phyloP scores from a whole-genome alignment of 1,139 yeast species.

The Yarrowia galli region DNA sequence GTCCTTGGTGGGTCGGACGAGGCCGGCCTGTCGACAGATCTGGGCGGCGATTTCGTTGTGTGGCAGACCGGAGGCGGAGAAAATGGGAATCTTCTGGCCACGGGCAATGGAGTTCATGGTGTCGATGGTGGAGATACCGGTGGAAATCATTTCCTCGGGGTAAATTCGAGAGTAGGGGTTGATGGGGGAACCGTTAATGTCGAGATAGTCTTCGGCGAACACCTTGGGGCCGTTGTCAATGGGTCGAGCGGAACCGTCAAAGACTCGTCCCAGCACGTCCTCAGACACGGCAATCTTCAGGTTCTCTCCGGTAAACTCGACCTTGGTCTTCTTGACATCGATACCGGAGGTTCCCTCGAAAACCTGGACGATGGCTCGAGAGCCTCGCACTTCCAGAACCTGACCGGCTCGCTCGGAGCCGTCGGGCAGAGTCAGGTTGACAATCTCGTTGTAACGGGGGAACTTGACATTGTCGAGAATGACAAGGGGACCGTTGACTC shows the following conservation, averaged over 20 bases:
- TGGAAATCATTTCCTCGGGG: slow-evolving; percentile 99
- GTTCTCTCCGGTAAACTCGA: slow-evolving; percentile 95
- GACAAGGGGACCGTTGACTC: slow-evolving; percentile 97
- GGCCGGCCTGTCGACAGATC: slow-evolving; percentile 99
- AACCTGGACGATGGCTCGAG: slow-evolving; percentile 97
- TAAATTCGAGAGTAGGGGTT: slow-evolving; percentile 97
- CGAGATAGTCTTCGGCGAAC: slow-evolving; percentile 97
- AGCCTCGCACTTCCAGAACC: slow-evolving; percentile 96
- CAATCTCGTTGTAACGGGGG: slow-evolving; percentile 96
- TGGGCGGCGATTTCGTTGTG: slow-evolving; percentile 99
- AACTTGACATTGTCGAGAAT: slow-evolving; percentile 95
- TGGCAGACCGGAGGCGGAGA: slow-evolving; percentile 98
- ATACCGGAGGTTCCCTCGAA: slow-evolving; percentile 98
- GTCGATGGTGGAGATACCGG: slow-evolving; percentile 98
- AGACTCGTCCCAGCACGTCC: slow-evolving; percentile 96
- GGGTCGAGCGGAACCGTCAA: slow-evolving; percentile 99
- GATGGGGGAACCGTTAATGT: slow-evolving; percentile 98
- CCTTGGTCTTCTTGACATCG: slow-evolving; percentile 95
- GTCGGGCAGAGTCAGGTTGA: slow-evolving; percentile 93
- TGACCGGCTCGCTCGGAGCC: slow-evolving; percentile 96
- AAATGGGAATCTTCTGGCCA: slow-evolving; percentile 99
- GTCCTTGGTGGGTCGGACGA: slow-evolving; percentile 98
- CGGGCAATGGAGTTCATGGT: slow-evolving; percentile 99
- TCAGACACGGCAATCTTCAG: slow-evolving; percentile 94
- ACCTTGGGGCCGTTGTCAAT: slow-evolving; percentile 98